phyloP scores from a whole-genome alignment of 257 asterid genomes.

The Capsicum chinense region DNA sequence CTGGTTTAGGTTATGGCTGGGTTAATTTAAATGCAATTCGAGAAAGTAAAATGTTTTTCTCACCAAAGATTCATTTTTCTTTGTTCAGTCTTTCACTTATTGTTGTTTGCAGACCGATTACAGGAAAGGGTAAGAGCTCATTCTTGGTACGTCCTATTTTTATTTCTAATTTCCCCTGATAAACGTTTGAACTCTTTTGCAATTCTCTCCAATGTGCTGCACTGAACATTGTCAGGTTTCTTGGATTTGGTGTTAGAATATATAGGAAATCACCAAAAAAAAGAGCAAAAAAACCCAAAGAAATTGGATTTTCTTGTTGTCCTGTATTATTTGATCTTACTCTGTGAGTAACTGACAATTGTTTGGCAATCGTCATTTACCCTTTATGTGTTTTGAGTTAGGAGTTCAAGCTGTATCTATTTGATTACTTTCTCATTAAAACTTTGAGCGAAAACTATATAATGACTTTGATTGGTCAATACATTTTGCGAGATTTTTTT shows the following conservation, averaged over 20 bases:
- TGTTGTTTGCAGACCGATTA: neutral
- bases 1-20: neutral
- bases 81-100: neutral
- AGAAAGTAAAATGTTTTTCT: neutral
- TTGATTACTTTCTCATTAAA: conserved; percentile 1
- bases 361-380: neutral
- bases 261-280: neutral
- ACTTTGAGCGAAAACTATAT: neutral
- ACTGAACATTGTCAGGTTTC: neutral
- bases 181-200: neutral
- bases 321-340: neutral
- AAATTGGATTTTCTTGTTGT: neutral
- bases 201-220: neutral
- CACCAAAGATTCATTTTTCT: neutral
- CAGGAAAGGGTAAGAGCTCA: neutral
- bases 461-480: conserved; percentile 1
- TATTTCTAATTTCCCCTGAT: neutral
- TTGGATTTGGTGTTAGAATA: neutral
- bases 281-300: neutral
- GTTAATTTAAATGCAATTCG: neutral
- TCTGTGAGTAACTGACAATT: neutral
- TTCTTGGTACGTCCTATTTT: neutral
- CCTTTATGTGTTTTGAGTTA: neutral
- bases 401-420: neutral
- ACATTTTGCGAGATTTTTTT: neutral